Conservation (phyloP, 2,329 filamentous ascomycete species). For the Cryphonectria naterciae region DNA sequence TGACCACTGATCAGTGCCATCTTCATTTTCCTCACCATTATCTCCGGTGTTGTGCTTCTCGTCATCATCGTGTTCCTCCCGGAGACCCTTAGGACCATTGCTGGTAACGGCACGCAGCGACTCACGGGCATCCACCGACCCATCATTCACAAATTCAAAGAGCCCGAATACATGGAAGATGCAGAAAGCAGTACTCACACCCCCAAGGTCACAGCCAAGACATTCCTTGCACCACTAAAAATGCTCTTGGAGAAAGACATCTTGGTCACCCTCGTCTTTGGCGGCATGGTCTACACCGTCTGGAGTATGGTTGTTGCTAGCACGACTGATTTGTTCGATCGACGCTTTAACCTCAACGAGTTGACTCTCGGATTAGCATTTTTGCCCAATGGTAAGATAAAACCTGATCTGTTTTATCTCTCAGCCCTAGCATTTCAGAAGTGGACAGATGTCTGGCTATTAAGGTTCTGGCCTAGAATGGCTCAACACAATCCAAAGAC, state of each 20-base stretch:
- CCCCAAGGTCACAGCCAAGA: constrained; percentile 38
- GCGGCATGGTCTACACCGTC: constrained; percentile 49
- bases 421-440: not conserved
- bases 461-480: not conserved
- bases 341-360: constrained; percentile 40
- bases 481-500: not conserved
- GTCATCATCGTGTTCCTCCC: constrained; percentile 46
- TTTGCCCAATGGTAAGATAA: constrained; percentile 31
- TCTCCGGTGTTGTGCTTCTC: constrained; percentile 41
- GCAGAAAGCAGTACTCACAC: not conserved
- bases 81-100: constrained; percentile 44
- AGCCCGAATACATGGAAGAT: constrained; percentile 24
- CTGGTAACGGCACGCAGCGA: constrained; percentile 43
- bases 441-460: not conserved
- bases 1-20: constrained; percentile 46
- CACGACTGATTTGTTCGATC: constrained; percentile 45
- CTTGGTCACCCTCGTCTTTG: constrained; percentile 47
- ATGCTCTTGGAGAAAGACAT: constrained; percentile 52
- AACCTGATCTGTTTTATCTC: too few species aligned
- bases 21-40: constrained; percentile 30
- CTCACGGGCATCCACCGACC: constrained; percentile 46
- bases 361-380: constrained; percentile 6
- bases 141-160: constrained; percentile 38
- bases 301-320: constrained; percentile 54
- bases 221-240: constrained; percentile 43